phyloP scores from a whole-genome alignment of 2,329 filamentous ascomycete genomes.

The Nemania sp. region DNA sequence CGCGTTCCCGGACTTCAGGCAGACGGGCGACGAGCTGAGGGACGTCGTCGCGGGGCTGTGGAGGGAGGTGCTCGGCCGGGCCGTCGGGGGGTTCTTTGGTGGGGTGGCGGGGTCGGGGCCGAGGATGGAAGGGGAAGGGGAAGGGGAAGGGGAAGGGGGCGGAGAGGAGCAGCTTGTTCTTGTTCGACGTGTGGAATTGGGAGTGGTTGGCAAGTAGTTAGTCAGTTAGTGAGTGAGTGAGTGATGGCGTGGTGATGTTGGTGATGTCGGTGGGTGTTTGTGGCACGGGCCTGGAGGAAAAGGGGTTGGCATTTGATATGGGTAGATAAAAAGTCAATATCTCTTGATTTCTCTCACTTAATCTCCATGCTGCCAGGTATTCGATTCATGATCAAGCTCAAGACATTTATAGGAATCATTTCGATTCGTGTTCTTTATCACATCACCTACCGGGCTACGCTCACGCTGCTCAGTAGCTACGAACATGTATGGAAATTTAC shows the following conservation, averaged over 20 bases:
- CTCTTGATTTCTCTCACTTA: too few relatives aligned
- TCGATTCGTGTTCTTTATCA: too few relatives aligned
- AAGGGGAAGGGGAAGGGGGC: constrained; percentile 32
- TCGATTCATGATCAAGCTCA: too few relatives aligned
- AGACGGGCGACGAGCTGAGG: constrained; percentile 79
- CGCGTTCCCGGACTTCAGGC: constrained; percentile 93
- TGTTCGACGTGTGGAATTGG: constrained; percentile 59
- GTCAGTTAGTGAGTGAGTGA: not conserved
- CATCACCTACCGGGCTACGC: too few relatives aligned
- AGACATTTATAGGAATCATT: too few relatives aligned
- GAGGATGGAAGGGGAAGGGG: constrained; percentile 25
- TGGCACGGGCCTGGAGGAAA: too few relatives aligned
- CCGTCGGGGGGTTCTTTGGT: constrained; percentile 73
- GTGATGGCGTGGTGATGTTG: not conserved
- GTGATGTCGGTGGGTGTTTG: too few relatives aligned
- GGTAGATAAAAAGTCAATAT: too few relatives aligned
- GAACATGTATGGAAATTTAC: too few relatives aligned
- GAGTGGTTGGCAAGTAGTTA: constrained; percentile 35
- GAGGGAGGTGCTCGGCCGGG: constrained; percentile 70
- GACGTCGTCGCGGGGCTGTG: constrained; percentile 77
- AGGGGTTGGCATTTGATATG: too few relatives aligned
- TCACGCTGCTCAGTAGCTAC: too few relatives aligned
- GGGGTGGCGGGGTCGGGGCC: constrained; percentile 26
- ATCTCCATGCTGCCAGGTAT: too few relatives aligned
- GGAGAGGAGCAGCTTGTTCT: constrained; percentile 52